phyloP scores from a whole-genome alignment of 306 rosid genomes.

The Leucaena leucocephala region DNA sequence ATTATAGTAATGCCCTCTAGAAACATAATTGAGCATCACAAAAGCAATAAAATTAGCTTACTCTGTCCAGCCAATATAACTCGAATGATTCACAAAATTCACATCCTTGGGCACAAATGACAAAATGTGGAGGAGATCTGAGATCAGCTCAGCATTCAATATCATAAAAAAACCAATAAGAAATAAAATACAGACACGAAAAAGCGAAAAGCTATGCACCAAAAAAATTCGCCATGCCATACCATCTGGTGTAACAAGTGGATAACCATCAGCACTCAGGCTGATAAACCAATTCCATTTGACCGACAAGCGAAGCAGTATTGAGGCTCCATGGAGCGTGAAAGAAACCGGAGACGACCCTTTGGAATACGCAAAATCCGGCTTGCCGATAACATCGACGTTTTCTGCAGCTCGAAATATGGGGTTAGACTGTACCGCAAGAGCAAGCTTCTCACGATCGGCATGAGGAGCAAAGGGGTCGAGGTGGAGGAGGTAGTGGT shows the following conservation, averaged over 20 bases:
- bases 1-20: neutral
- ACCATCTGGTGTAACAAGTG: slow-evolving; percentile 92
- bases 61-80: slow-evolving; percentile 98
- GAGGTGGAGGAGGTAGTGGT: slow-evolving; percentile 82
- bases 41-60: slow-evolving; percentile 42
- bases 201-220: neutral
- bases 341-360: slow-evolving; percentile 74
- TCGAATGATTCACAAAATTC: slow-evolving; percentile 90
- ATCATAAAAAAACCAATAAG: slow-evolving; percentile 29
- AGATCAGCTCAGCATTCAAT: slow-evolving; percentile 39
- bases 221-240: slow-evolving; percentile 30
- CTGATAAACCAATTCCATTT: slow-evolving; percentile 90
- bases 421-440: slow-evolving; percentile 55
- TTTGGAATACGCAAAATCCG: slow-evolving; percentile 67
- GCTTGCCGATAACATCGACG: slow-evolving; percentile 77
- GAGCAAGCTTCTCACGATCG: slow-evolving; percentile 71
- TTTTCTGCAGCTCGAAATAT: slow-evolving; percentile 86
- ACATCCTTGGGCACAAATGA: slow-evolving; percentile 86
- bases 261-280: slow-evolving; percentile 72
- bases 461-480: slow-evolving; percentile 67
- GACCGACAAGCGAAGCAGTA: slow-evolving; percentile 66
- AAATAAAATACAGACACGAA: neutral
- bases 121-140: slow-evolving; percentile 93
- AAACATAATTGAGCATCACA: slow-evolving; percentile 1
- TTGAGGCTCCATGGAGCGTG: slow-evolving; percentile 81